Evolutionary conservation across 805 yeast species (phyloP).

Genomic region (Metschnikowia santaceciliae): DNA sequence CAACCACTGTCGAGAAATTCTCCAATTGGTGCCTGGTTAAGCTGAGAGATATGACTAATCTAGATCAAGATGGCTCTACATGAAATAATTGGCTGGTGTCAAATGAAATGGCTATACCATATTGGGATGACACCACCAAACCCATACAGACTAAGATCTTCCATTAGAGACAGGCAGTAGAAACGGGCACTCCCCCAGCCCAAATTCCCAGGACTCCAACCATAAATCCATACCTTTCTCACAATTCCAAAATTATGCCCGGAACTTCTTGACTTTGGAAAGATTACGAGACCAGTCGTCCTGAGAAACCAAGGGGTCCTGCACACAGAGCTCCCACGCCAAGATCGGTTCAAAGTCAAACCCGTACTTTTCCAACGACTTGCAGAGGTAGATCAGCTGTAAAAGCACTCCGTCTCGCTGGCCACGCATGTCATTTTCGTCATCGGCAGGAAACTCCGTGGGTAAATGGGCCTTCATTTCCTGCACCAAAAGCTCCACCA

Average conservation of each 20-base stretch:
- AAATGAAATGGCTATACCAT: no score
- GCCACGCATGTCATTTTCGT: slow-evolving; percentile 34
- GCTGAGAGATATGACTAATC: no score
- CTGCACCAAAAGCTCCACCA: slow-evolving; percentile 23
- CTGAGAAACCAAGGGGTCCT: slow-evolving; percentile 23
- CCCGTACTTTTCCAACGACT: slow-evolving; percentile 68
- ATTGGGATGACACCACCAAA: no score
- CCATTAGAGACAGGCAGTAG: no score
- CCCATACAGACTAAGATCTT: no score
- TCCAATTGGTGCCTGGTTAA: no score
- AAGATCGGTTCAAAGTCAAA: slow-evolving; percentile 64
- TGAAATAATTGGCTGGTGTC: no score
- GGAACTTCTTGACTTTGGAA: slow-evolving; percentile 32
- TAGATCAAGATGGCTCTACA: no score
- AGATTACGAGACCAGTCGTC: slow-evolving; percentile 34
- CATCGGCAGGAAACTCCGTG: slow-evolving; percentile 12
- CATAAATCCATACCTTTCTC: no score
- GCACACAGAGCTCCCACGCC: slow-evolving; percentile 35
- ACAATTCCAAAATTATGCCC: slow-evolving; percentile 3
- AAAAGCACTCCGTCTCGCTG: slow-evolving; percentile 65
- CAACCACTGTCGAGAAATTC: no score
- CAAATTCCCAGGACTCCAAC: no score
- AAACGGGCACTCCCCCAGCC: no score
- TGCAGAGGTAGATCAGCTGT: slow-evolving; percentile 87
- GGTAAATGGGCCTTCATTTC: slow-evolving; percentile 22